These are phyloP conservation scores for Lupinus albus DNA, from an alignment of 306 rosid genomes.

Conservation along the genomic window DNA sequence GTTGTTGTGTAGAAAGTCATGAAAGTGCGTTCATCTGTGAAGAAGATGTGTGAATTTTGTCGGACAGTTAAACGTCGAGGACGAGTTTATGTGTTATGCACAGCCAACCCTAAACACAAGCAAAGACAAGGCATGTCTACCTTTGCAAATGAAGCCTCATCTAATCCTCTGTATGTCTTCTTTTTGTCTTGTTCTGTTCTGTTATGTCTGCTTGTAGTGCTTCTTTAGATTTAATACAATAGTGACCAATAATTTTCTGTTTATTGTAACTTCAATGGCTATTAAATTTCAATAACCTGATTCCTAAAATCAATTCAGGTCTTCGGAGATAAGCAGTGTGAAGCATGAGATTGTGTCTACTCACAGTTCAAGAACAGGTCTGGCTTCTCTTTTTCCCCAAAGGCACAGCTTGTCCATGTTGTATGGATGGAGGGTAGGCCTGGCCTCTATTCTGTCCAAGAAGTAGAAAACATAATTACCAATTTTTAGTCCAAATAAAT, in stretches of 20 bases:
- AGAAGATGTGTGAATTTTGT: conserved; percentile 96
- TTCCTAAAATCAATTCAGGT: conserved; percentile 51
- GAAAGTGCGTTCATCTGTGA: conserved; percentile 94
- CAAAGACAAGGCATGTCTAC: conserved; percentile 92
- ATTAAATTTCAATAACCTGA: conserved; percentile 23
- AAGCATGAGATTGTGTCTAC: conserved; percentile 49
- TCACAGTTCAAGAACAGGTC: conserved; percentile 47
- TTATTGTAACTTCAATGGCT: conserved; percentile 8
- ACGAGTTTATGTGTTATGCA: conserved; percentile 71
- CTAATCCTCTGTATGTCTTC: conserved; percentile 61
- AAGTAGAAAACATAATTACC: conserved; percentile 45
- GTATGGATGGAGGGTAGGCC: conserved; percentile 87
- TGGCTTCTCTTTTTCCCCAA: conserved; percentile 67
- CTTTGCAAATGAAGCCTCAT: conserved; percentile 53
- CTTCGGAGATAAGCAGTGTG: conserved; percentile 45
- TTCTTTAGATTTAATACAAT: background rate
- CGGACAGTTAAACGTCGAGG: conserved; percentile 80
- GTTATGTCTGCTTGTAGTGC: background rate
- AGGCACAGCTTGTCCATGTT: conserved; percentile 59
- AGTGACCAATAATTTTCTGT: background rate
- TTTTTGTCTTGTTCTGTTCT: background rate
- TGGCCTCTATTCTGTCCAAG: conserved; percentile 67
- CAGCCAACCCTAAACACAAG: conserved; percentile 91
- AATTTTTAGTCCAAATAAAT: conserved; percentile 20
- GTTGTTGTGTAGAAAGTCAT: conserved; percentile 50